Percentiles rank a stretch among this genome's conserved stretches.
Conservation (phyloP, 352 stramenopile genomes). For the Stephanocyclus meneghinianus region DNA sequence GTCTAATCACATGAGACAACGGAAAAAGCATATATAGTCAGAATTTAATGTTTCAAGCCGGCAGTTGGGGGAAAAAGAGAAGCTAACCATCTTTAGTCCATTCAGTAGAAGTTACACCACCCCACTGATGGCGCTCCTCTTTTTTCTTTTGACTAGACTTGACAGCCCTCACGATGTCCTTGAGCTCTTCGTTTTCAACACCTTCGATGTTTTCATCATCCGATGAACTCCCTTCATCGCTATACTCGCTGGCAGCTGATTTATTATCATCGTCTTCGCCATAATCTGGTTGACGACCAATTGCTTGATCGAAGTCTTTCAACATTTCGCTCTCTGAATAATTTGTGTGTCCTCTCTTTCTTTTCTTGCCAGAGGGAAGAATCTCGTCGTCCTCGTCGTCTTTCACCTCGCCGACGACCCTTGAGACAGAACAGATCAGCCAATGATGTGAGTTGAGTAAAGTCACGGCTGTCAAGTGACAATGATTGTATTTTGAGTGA, state of each 20-base stretch:
- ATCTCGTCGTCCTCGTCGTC: constrained; percentile 53
- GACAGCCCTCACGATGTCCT: constrained; percentile 36
- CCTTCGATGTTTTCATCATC: constrained; percentile 6
- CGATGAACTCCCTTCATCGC: not conserved
- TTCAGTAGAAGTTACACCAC: constrained; percentile 50
- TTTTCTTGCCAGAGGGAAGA: constrained; percentile 48
- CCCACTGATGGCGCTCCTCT: constrained; percentile 65
- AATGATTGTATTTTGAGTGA: not conserved
- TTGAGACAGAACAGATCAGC: not conserved
- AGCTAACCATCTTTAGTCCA: constrained; percentile 57
- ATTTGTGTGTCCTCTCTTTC: constrained; percentile 60
- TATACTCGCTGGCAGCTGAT: constrained; percentile 9
- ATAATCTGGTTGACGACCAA: constrained; percentile 35
- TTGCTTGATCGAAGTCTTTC: constrained; percentile 42
- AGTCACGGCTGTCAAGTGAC: not conserved
- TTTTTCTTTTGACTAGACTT: constrained; percentile 40
- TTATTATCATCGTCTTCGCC: constrained; percentile 37
- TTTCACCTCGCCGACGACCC: constrained; percentile 73
- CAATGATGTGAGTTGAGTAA: not conserved
- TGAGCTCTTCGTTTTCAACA: constrained; percentile 44
- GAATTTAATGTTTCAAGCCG: not conserved
- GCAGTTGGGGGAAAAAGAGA: not conserved
- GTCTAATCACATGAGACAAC: constrained; percentile 27
- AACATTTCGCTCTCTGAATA: constrained; percentile 73
- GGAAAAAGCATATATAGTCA: not conserved